A percentile compares a stretch with the other conserved stretches of the same genome.
Evolutionary conservation across 805 yeast genomes (phyloP).

Genomic region (Ogataea nitratoaversa): DNA sequence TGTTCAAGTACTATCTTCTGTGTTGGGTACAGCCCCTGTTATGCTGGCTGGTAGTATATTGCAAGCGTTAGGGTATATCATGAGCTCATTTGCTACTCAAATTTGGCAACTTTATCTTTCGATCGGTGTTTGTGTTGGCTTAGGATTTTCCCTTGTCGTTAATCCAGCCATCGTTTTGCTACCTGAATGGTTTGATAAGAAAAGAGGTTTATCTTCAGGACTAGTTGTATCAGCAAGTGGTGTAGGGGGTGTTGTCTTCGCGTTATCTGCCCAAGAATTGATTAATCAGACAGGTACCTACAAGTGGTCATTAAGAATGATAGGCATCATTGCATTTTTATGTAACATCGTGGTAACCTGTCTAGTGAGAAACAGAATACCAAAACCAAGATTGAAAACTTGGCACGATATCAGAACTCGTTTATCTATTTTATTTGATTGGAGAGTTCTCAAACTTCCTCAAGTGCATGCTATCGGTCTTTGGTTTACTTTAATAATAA

Average conservation of each 20-base stretch:
- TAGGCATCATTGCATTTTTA: conserved; percentile 37
- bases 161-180: conserved; percentile 46
- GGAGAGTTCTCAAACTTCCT: conserved; percentile 13
- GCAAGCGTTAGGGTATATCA: conserved; percentile 44
- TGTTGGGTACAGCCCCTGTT: conserved; percentile 18
- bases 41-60: conserved; percentile 36
- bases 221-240: conserved; percentile 40
- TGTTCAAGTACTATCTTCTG: conserved; percentile 17
- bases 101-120: conserved; percentile 49
- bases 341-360: conserved; percentile 35
- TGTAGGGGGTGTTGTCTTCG: conserved; percentile 39
- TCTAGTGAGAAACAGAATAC: conserved; percentile 42
- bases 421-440: conserved; percentile 18
- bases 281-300: conserved; percentile 38
- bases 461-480: conserved; percentile 15
- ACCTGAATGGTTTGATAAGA: conserved; percentile 57
- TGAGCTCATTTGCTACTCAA: conserved; percentile 46
- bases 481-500: conserved; percentile 32
- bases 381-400: conserved; percentile 11
- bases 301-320: conserved; percentile 40
- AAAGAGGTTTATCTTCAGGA: conserved; percentile 40
- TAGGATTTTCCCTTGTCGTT: conserved; percentile 46
- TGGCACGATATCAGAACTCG: conserved; percentile 17
- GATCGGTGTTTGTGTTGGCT: conserved; percentile 51
- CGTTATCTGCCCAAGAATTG: conserved; percentile 33